Conservation (phyloP, 371 early-diverging fungal genomes). For the Mucor plumbeus region DNA sequence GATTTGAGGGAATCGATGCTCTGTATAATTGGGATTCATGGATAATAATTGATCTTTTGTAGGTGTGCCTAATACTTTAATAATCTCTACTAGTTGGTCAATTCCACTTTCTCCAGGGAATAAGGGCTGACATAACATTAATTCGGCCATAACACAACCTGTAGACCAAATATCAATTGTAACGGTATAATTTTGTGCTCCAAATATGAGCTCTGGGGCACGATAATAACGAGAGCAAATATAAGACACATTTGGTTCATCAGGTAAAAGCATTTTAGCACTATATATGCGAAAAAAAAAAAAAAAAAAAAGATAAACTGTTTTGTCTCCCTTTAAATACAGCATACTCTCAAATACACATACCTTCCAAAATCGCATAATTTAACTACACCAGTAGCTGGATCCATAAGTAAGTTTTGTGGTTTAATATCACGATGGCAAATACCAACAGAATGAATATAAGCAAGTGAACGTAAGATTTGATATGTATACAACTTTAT, state of each 20-base stretch:
- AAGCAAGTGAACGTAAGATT: constrained; percentile 93
- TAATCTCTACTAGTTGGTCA: constrained; percentile 99
- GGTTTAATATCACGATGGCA: constrained; percentile 76
- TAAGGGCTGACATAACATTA: constrained; percentile 94
- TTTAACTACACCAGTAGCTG: constrained; percentile 88
- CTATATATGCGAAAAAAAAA: constrained; percentile 33
- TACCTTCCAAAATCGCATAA: constrained; percentile 98
- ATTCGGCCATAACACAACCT: constrained; percentile 99
- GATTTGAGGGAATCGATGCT: constrained; percentile 98
- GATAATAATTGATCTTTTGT: constrained; percentile 92
- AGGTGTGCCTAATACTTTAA: constrained; percentile 99
- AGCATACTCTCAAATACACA: not conserved
- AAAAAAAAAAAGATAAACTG: not conserved
- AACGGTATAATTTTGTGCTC: constrained; percentile 91
- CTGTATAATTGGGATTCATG: constrained; percentile 97
- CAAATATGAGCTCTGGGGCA: constrained; percentile 98
- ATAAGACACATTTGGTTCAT: constrained; percentile 97
- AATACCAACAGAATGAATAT: constrained; percentile 86
- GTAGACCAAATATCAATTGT: constrained; percentile 97
- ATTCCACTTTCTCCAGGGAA: constrained; percentile 99
- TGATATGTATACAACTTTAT: constrained; percentile 98
- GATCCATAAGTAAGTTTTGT: constrained; percentile 79
- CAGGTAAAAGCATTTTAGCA: constrained; percentile 93
- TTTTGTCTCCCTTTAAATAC: not conserved
- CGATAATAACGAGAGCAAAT: constrained; percentile 99